phyloP scores from a whole-genome alignment of 163 green algal genomes.

The Prototheca wickerhamii region DNA sequence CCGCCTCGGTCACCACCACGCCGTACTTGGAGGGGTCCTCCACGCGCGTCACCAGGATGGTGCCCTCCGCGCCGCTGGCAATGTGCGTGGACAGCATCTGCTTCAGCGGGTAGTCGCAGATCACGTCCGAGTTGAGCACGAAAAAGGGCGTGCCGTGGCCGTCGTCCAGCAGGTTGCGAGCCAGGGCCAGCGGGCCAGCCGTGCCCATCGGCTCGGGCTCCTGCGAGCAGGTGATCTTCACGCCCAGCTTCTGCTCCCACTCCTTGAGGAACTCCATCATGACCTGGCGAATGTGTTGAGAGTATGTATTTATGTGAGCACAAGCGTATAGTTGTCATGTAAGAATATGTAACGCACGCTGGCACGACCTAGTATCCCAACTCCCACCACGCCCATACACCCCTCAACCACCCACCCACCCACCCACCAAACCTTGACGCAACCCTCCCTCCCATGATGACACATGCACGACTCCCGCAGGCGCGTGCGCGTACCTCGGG shows the following conservation, averaged over 20 bases:
- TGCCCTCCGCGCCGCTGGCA: slow-evolving; percentile 49
- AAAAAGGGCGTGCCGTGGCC: slow-evolving; percentile 90
- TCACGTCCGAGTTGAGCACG: slow-evolving; percentile 90
- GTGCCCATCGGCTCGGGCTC: slow-evolving; percentile 97
- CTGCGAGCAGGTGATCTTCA: slow-evolving; percentile 90
- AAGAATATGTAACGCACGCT: too few relatives aligned
- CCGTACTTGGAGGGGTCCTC: slow-evolving; percentile 96
- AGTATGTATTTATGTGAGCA: not conserved
- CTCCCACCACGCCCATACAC: too few relatives aligned
- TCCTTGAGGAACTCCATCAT: slow-evolving; percentile 91
- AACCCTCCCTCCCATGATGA: not conserved
- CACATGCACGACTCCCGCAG: not conserved
- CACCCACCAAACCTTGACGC: too few relatives aligned
- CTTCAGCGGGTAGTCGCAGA: slow-evolving; percentile 70
- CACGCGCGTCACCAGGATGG: slow-evolving; percentile 76
- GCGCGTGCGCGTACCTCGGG: slow-evolving; percentile 54
- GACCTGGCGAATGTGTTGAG: slow-evolving; percentile 47
- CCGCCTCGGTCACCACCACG: slow-evolving; percentile 88
- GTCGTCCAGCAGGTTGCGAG: slow-evolving; percentile 78
- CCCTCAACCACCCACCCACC: too few relatives aligned
- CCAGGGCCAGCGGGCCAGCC: slow-evolving; percentile 85
- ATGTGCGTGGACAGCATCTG: slow-evolving; percentile 70
- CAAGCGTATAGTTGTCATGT: too few relatives aligned
- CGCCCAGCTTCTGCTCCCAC: slow-evolving; percentile 82
- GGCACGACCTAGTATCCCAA: too few relatives aligned